Evolutionary conservation across 192 early-diverging fungal species (phyloP), one percentile per base, ranked within the genome.

Genomic region (Polychytrium aggregatum): DNA sequence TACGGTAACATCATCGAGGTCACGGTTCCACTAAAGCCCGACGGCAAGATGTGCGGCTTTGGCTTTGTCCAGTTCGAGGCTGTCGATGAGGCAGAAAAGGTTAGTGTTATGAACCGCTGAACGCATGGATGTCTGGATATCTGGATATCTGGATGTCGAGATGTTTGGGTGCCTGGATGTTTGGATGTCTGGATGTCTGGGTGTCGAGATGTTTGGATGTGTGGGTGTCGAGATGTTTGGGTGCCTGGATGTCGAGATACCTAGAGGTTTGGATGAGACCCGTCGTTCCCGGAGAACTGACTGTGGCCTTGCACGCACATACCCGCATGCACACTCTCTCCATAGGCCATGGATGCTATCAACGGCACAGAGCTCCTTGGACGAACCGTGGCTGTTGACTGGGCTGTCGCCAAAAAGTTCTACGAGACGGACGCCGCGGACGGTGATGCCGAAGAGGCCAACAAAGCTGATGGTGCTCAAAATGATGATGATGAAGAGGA

Each of bases 61-160:
- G 92, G 79, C 14, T 95, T 95, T 66, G 78, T 97, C 29, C 85
- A 92, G 55, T 85, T 85, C 63, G 73, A 68, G 48, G 79, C 68
- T n/a, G 50, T 75, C 28, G 67, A 68, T 22, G 82, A 88, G 27
- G 86, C 85, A 0, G 72, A 79, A 50, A 67, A 71, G 1, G 56
- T 51, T 17, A 44, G 28, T 21, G 25, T 26, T 20, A 38, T 25
- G 30, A 26, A 14, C n/a, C n/a, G n/a, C n/a, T n/a, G n/a, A n/a
- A n/a, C n/a, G n/a, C n/a, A n/a, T n/a, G n/a, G n/a, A n/a, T n/a
- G n/a, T n/a, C n/a, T n/a, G n/a, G n/a, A n/a, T n/a, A n/a, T n/a
- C n/a, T n/a, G n/a, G n/a, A n/a, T n/a, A n/a, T n/a, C n/a, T n/a
- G n/a, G n/a, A n/a, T n/a, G n/a, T n/a, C n/a, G n/a, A n/a, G n/a